Base-by-base conservation (phyloP, 345 rosid genomes). In the Physaria fendleri region DNA sequence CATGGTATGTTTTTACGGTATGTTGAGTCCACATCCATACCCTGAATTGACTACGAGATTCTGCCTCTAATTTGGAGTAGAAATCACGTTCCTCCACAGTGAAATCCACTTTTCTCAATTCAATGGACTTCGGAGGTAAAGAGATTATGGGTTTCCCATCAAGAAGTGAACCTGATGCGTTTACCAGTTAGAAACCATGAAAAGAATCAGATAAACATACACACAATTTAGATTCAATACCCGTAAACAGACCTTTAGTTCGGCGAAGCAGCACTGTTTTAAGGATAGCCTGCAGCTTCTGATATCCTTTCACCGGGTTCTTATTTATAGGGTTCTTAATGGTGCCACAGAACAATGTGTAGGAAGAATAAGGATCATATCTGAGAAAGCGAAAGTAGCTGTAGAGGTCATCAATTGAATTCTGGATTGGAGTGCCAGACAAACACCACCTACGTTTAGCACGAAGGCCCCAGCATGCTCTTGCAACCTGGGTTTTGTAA, bases 391-490 rank as follows among this genome's bases (percentile, higher is more conserved):
- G 81, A 66, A 93, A 88, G 76, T 88, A 93, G 81, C 99, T 93
- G 68, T 93, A 93, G 14, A 93, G 95, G 70, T 93, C 99, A 47
- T 93, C 99, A 2, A 93, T 78, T 12, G 99, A 87, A 77, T 93
- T 93, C 79, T 93, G 99, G 65, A 93, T 80, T 44, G 99, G 99
- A 59, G 99, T 93, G 49, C 99, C 99, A 2, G 99, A 93, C 74
- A 93, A 83, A 77, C 99, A 93, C 99, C 99, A 93, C 64, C 99
- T 77, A 16, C 94, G 91, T 71, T 93, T 93, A 25, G 99, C 95
- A 17, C 99, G 95, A 71, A 92, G 98, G 22, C 93, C 95, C 96
- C 96, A 92, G 62, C 99, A 93, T 34, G 99, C 97, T 65, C 97
- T 85, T 35, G 99, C 99, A 51, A 83, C 95, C 69, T 86, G 99